These are phyloP conservation scores for Phaeosphaeriaceae sp. DNA, from an alignment of 2,329 filamentous ascomycete genomes.

Conservation along the genomic window DNA sequence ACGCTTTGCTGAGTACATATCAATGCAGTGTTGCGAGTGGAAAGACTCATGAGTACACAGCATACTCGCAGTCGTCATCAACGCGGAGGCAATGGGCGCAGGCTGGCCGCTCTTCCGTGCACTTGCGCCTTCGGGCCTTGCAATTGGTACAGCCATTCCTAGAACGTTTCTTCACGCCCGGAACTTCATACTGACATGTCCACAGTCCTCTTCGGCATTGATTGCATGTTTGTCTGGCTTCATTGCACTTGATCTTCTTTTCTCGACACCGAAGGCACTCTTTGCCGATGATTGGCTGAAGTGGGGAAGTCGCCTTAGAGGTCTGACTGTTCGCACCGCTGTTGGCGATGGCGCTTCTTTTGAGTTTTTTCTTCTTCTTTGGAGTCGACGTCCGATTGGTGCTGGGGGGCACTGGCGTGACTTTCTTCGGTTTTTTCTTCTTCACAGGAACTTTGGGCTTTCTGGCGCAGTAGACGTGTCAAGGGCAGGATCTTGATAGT, in stretches of 20 bases:
- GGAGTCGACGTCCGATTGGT: constrained; percentile 5
- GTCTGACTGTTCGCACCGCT: constrained; percentile 17
- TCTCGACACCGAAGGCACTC: constrained; percentile 30
- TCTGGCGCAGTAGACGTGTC: constrained; percentile 34
- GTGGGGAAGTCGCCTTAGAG: constrained; percentile 5
- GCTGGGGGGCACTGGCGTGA: constrained; percentile 9
- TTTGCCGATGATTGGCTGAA: constrained; percentile 21
- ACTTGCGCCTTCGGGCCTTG: constrained; percentile 37
- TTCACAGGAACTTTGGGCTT: constrained; percentile 19
- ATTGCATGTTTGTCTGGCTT: constrained; percentile 37
- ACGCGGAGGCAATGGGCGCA: constrained; percentile 39
- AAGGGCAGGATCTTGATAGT: constrained; percentile 16
- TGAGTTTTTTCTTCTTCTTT: constrained; percentile 26
- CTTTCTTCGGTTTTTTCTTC: constrained; percentile 31
- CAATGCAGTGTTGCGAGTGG: not conserved
- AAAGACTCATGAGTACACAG: constrained; percentile 20
- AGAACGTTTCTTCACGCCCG: constrained; percentile 29
- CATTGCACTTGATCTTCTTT: constrained; percentile 42
- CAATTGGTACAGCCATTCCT: constrained; percentile 42
- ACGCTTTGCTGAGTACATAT: not conserved
- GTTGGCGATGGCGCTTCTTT: constrained; percentile 24
- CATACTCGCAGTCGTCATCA: constrained; percentile 37
- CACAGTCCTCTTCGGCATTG: constrained; percentile 38
- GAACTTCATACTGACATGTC: constrained; percentile 36
- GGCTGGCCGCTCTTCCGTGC: constrained; percentile 38